Conservation (phyloP, 805 yeast species). For the Metschnikowia drakensbergensis region DNA sequence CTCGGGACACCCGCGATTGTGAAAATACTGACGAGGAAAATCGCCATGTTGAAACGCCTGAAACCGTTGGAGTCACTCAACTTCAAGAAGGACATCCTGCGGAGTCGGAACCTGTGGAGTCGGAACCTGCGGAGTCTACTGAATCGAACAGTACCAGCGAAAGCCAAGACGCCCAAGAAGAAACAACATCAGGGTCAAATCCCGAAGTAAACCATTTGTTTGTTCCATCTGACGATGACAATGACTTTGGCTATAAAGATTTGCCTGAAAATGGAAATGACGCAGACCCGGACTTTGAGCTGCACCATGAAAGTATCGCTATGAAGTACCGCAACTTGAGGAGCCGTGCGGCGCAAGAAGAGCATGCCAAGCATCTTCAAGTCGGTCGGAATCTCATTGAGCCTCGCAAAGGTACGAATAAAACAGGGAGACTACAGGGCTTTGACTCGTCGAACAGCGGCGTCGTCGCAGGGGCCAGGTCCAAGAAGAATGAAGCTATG, state of each 20-base stretch:
- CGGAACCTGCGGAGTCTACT: neutral
- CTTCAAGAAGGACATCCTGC: neutral
- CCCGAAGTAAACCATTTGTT: slow-evolving; percentile 11
- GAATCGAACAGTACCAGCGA: neutral
- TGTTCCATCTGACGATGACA: slow-evolving; percentile 14
- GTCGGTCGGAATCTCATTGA: neutral
- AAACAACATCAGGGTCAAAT: neutral
- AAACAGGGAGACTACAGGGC: neutral
- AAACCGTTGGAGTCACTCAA: neutral
- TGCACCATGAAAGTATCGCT: slow-evolving; percentile 1
- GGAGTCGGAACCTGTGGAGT: neutral
- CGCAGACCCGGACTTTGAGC: slow-evolving; percentile 13
- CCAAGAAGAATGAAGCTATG: neutral
- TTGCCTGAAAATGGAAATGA: slow-evolving; percentile 11
- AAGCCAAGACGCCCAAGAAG: neutral
- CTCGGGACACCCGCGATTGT: neutral
- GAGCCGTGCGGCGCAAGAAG: neutral
- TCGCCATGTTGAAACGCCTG: neutral
- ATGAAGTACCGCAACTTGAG: slow-evolving; percentile 2
- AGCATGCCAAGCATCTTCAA: slow-evolving; percentile 2
- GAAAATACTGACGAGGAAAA: neutral
- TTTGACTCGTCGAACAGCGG: neutral
- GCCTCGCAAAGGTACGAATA: neutral
- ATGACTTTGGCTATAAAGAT: slow-evolving; percentile 10
- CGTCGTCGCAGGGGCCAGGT: neutral